These are phyloP conservation scores for Proliferodiscus dingleyae DNA, from an alignment of 2,329 filamentous ascomycete genomes.

Conservation along the genomic window DNA sequence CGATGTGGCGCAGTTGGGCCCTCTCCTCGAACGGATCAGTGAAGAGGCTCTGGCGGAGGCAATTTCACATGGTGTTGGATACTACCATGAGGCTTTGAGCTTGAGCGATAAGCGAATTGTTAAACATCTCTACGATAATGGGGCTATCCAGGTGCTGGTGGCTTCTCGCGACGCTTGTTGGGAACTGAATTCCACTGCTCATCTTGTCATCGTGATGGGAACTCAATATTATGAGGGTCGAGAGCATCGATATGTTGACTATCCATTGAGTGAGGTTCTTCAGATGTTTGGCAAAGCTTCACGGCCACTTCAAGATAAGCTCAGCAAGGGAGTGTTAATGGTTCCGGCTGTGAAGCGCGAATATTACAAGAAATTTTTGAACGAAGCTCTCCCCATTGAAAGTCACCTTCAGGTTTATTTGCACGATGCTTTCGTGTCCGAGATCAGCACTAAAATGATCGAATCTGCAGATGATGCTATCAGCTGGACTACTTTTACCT, in stretches of 20 bases:
- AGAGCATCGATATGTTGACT: slow-evolving; percentile 96
- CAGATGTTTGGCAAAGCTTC: slow-evolving; percentile 98
- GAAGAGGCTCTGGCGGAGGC: slow-evolving; percentile 86
- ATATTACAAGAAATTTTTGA: slow-evolving; percentile 98
- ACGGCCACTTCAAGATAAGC: slow-evolving; percentile 70
- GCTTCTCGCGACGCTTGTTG: slow-evolving; percentile 89
- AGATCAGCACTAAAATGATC: slow-evolving; percentile 94
- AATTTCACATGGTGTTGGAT: slow-evolving; percentile 88
- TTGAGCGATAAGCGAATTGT: slow-evolving; percentile 89
- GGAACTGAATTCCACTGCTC: slow-evolving; percentile 84
- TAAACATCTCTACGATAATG: slow-evolving; percentile 76
- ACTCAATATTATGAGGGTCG: slow-evolving; percentile 96
- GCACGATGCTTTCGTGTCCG: slow-evolving; percentile 93
- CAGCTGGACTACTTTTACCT: slow-evolving; percentile 97
- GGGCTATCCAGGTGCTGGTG: slow-evolving; percentile 66
- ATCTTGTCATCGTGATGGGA: slow-evolving; percentile 93
- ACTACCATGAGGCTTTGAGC: slow-evolving; percentile 92
- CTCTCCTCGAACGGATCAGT: slow-evolving; percentile 76
- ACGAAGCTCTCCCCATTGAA: slow-evolving; percentile 92
- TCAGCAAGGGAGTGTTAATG: slow-evolving; percentile 92
- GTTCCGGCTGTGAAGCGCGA: slow-evolving; percentile 89
- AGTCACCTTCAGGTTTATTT: slow-evolving; percentile 88
- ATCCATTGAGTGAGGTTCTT: slow-evolving; percentile 85
- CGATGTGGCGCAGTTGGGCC: slow-evolving; percentile 73
- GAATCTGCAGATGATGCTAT: slow-evolving; percentile 94